Base-by-base conservation (phyloP, 2,329 filamentous ascomycete genomes). In the Penicillium sp. region DNA sequence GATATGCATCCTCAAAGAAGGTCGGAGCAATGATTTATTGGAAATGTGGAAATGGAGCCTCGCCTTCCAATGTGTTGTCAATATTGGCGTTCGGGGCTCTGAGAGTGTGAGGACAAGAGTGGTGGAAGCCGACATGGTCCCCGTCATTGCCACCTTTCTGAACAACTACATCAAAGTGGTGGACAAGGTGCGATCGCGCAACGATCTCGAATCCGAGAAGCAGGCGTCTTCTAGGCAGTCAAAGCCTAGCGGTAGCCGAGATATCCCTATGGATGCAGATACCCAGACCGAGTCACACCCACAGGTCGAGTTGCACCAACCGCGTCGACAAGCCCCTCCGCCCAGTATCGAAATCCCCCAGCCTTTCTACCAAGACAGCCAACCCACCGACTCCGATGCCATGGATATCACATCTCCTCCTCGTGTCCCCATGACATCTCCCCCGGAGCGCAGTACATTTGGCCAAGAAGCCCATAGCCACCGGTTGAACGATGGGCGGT, bases 11-110 rank as follows among this genome's bases (percentile, higher is more conserved):
- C 85, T 99, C 75, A 99, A 99, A 78, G 91, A 96, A 77, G 94
- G 94, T 62, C 85, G 94, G 72, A 97, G 91, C 78, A 95, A 92
- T 77, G 93, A 99, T 74, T 89, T 97, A 87, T 97, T 97, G 93
- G 93, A 97, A 75, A 96, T 96, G 90, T 99, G 94, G 94, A 97
- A 97, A 78, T 99, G 94, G 94, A 99, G 97, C 72, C 83, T 99
- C 61, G 94, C 94, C 52, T 99, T 99, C 75, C 94, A 97, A 77
- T 99, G 94, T 75, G 92, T 97, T 63, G 94, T 99, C 73, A 99
- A 99, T 76, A 97, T 99, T 71, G 94, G 94, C 56, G 93, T 99
- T 59, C 86, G 94, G 66, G 94, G 94, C 59, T 97, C 94, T 13
- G 94, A 99, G 78, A 87, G 86, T 65, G 94, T 99, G 58, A 86